A percentile compares a stretch with the other conserved stretches of the same genome.
These are phyloP conservation scores for Westerdykella ornata DNA, from an alignment of 2,329 filamentous ascomycete species.

Conservation along the genomic window DNA sequence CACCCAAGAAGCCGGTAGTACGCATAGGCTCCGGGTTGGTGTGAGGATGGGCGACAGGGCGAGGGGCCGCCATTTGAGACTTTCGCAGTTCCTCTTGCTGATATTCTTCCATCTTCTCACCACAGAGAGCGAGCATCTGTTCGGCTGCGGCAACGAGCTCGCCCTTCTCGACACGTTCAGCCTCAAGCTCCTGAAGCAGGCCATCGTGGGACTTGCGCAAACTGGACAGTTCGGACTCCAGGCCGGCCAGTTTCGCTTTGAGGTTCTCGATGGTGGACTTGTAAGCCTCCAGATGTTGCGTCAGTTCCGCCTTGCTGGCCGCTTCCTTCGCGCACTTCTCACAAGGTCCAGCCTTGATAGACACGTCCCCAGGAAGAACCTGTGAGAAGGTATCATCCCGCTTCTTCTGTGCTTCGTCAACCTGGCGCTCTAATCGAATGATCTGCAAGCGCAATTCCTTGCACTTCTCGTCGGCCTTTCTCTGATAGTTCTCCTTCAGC, in stretches of 20 bases:
- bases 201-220: slow-evolving; percentile 64
- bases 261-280: slow-evolving; percentile 63
- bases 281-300: slow-evolving; percentile 51
- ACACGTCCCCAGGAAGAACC: slow-evolving; percentile 27
- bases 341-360: slow-evolving; percentile 5
- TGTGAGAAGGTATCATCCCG: slow-evolving; percentile 61
- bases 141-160: slow-evolving; percentile 75
- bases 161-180: slow-evolving; percentile 74
- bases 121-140: slow-evolving; percentile 69
- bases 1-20: slow-evolving; percentile 29
- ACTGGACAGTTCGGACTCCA: slow-evolving; percentile 64
- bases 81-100: slow-evolving; percentile 44
- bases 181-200: slow-evolving; percentile 59
- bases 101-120: slow-evolving; percentile 37
- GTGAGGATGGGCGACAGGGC: slow-evolving; percentile 9
- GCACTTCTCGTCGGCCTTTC: slow-evolving; percentile 81
- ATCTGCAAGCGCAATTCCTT: slow-evolving; percentile 68
- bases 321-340: slow-evolving; percentile 12
- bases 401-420: slow-evolving; percentile 63
- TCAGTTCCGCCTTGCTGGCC: slow-evolving; percentile 31
- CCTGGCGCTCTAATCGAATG: slow-evolving; percentile 63
- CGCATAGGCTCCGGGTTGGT: slow-evolving; percentile 20
- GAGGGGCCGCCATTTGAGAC: slow-evolving; percentile 40
- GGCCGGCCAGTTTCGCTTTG: slow-evolving; percentile 66
- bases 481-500: slow-evolving; percentile 74